phyloP scores from a whole-genome alignment of 495 filamentous ascomycete genomes.

The Pseudotulostoma volvatum region DNA sequence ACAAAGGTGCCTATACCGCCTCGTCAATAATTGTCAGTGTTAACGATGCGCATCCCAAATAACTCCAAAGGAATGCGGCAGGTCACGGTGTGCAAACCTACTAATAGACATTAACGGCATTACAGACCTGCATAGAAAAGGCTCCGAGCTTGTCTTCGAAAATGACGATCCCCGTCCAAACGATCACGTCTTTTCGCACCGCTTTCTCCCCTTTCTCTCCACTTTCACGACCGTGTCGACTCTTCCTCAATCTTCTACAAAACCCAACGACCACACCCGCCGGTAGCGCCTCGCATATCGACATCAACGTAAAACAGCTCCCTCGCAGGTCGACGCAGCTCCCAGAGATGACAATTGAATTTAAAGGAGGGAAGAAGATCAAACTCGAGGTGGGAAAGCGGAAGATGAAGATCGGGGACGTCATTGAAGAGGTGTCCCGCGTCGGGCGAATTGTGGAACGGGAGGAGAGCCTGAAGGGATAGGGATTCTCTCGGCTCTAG shows the following conservation, averaged over 20 bases:
- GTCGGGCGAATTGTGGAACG: constrained; percentile 69
- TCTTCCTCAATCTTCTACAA: constrained; percentile 70
- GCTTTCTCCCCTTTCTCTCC: constrained; percentile 85
- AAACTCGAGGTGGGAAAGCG: constrained; percentile 64
- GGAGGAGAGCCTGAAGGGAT: constrained; percentile 61
- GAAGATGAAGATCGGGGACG: constrained; percentile 67
- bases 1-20: too few relatives aligned
- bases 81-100: too few relatives aligned
- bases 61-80: too few relatives aligned
- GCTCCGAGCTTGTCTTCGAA: background rate
- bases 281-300: constrained; percentile 55
- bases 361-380: constrained; percentile 45
- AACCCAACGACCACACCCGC: constrained; percentile 49
- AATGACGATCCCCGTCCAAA: constrained; percentile 56
- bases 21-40: too few relatives aligned
- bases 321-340: constrained; percentile 39
- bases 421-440: constrained; percentile 76
- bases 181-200: constrained; percentile 63
- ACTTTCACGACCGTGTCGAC: constrained; percentile 57
- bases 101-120: background rate
- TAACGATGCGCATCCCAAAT: too few relatives aligned
- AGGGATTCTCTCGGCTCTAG: too few relatives aligned
- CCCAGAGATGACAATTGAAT: constrained; percentile 41
- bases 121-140: background rate
- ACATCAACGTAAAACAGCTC: constrained; percentile 51